Evolutionary conservation across 768 basidiomycete genomes (phyloP).

Genomic region (Lanmaoa rubissima): DNA sequence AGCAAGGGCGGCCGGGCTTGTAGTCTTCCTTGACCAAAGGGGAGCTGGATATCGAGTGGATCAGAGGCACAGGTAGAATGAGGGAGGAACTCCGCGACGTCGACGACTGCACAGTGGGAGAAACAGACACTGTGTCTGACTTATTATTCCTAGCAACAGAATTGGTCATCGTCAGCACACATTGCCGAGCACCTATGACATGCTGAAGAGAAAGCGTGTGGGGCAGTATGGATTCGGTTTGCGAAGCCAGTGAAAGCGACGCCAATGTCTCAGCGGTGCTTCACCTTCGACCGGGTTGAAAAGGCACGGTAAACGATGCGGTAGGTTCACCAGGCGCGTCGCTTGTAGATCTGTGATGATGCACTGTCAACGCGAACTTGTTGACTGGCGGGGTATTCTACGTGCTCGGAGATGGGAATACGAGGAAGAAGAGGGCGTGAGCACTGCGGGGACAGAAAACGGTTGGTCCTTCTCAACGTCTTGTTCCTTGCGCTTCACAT

Average conservation of each 20-base stretch:
- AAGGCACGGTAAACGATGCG: conserved; percentile 61
- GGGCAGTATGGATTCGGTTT: not conserved
- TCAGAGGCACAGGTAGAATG: conserved; percentile 25
- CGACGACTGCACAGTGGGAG: conserved; percentile 18
- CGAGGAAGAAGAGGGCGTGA: not conserved
- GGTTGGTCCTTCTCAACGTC: not conserved
- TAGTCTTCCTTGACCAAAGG: conserved; percentile 21
- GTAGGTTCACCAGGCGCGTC: conserved; percentile 40
- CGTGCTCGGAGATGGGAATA: conserved; percentile 12
- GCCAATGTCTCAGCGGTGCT: conserved; percentile 18
- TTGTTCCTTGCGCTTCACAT: not conserved
- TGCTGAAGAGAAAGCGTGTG: conserved; percentile 8
- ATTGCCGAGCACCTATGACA: conserved; percentile 10
- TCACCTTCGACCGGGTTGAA: conserved; percentile 46
- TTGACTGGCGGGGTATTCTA: not conserved
- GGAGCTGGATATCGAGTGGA: conserved; percentile 17
- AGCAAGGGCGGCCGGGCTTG: conserved; percentile 3
- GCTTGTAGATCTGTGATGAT: conserved; percentile 15
- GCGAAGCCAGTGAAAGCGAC: conserved; percentile 10
- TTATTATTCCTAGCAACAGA: conserved; percentile 18
- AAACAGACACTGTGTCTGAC: conserved; percentile 24
- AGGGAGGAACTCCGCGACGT: conserved; percentile 16
- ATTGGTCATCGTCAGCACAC: conserved; percentile 5
- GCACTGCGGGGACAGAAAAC: too few relatives aligned
- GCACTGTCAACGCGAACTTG: not conserved